phyloP scores from a whole-genome alignment of 805 yeast species.

The Ogataea sp. region DNA sequence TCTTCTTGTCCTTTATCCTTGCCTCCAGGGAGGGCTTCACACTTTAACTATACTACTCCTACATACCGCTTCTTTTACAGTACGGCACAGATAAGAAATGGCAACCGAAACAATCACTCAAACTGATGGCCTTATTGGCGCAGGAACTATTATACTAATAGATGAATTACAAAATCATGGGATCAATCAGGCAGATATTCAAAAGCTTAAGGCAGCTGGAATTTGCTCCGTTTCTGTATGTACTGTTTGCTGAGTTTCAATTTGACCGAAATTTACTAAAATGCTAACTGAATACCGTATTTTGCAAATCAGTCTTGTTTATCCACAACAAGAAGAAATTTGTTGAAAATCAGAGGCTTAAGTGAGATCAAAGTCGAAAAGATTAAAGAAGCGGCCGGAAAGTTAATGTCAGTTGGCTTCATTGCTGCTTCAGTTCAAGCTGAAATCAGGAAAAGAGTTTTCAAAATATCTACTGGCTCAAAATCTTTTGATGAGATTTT shows the following conservation, averaged over 20 bases:
- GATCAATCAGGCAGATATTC: conserved; percentile 63
- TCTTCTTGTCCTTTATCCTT: too few relatives aligned
- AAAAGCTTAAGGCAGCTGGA: conserved; percentile 59
- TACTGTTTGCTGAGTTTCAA: background rate
- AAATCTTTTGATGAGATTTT: conserved; percentile 58
- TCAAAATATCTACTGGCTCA: conserved; percentile 62
- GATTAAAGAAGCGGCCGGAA: conserved; percentile 66
- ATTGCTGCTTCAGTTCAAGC: conserved; percentile 69
- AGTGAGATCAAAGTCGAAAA: conserved; percentile 75
- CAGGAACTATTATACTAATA: conserved; percentile 27
- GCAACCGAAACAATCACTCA: background rate
- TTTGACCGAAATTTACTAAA: too few relatives aligned
- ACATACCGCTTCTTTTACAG: too few relatives aligned
- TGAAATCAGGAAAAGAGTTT: conserved; percentile 53
- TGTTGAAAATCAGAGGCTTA: conserved; percentile 60
- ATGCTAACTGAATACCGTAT: background rate
- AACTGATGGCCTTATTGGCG: conserved; percentile 11
- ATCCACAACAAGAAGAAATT: conserved; percentile 56
- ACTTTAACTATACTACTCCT: too few relatives aligned
- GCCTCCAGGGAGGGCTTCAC: too few relatives aligned
- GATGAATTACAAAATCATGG: conserved; percentile 59
- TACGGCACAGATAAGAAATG: background rate
- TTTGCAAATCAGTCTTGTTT: conserved; percentile 37
- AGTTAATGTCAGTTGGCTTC: conserved; percentile 57
- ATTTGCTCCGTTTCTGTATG: conserved; percentile 59